A percentile compares a stretch with the other conserved stretches of the same genome.
Evolutionary conservation across 2,329 filamentous ascomycete genomes (phyloP).

Genomic region (Chrysosporium queenslandicum): DNA sequence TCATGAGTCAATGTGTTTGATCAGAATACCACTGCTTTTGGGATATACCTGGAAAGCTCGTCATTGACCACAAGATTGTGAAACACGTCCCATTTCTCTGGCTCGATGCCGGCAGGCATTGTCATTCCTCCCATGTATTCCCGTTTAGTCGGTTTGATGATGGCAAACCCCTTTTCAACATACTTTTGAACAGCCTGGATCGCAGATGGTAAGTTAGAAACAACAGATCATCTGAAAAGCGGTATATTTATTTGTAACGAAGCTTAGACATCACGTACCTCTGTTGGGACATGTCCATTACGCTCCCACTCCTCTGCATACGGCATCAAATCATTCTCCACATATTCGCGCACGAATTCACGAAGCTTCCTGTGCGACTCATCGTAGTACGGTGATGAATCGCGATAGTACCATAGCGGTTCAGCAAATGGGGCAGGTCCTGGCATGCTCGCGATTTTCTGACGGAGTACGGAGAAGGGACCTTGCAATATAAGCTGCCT

Average conservation of each 20-base stretch:
- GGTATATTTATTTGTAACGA: no score
- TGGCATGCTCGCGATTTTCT: constrained; percentile 1
- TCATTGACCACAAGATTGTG: constrained; percentile 48
- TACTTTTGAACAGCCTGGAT: constrained; percentile 30
- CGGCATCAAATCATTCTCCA: constrained; percentile 50
- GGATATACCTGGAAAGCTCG: constrained; percentile 35
- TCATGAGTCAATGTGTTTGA: neutral
- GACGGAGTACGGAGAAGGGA: no score
- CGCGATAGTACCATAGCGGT: constrained; percentile 15
- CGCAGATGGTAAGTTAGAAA: neutral
- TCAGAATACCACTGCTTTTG: neutral
- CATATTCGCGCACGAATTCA: constrained; percentile 47
- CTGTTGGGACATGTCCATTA: constrained; percentile 42
- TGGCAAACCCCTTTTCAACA: constrained; percentile 32
- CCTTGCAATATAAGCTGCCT: no score
- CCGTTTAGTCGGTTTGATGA: constrained; percentile 30
- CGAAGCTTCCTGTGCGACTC: constrained; percentile 51
- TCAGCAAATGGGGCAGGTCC: constrained; percentile 14
- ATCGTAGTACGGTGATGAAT: constrained; percentile 49
- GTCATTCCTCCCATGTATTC: constrained; percentile 33
- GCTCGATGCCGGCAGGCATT: constrained; percentile 39
- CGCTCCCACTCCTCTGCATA: constrained; percentile 56
- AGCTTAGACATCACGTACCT: no score
- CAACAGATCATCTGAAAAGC: no score
- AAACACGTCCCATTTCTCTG: constrained; percentile 47